These are phyloP conservation scores for Conticribra weissflogii DNA, from an alignment of 108 stramenopile genomes.

Conservation along the genomic window DNA sequence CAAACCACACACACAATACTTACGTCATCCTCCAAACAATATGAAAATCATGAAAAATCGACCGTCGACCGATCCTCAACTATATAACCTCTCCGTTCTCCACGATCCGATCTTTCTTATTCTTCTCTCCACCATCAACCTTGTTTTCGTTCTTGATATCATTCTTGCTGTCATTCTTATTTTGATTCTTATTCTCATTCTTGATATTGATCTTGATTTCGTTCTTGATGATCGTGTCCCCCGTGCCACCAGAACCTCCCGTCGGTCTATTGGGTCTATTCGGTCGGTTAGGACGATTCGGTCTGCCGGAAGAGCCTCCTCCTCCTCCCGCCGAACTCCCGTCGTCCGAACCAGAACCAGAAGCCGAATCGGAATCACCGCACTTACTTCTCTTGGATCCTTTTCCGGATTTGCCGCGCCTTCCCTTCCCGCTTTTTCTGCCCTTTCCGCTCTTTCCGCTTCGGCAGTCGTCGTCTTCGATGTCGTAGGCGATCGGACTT, in stretches of 20 bases:
- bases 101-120: background rate
- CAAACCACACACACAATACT: background rate
- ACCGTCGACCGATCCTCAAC: background rate
- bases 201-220: background rate
- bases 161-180: background rate
- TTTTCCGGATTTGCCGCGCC: background rate
- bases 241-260: background rate
- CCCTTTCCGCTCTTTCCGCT: background rate
- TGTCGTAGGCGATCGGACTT: too few relatives aligned
- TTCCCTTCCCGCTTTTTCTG: background rate
- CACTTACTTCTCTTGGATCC: background rate
- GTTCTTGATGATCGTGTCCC: background rate
- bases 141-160: background rate
- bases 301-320: too few relatives aligned
- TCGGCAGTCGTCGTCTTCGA: background rate
- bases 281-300: background rate
- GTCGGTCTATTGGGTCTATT: background rate
- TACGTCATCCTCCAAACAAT: background rate
- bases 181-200: background rate
- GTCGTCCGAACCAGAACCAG: too few relatives aligned
- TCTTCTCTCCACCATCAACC: background rate
- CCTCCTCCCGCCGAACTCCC: too few relatives aligned
- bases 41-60: background rate
- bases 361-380: background rate
- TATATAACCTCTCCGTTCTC: background rate